A percentile compares a stretch with the other conserved stretches of the same genome.
Conservation (phyloP, 139 green algal genomes). For the Yamagishiella unicocca region DNA sequence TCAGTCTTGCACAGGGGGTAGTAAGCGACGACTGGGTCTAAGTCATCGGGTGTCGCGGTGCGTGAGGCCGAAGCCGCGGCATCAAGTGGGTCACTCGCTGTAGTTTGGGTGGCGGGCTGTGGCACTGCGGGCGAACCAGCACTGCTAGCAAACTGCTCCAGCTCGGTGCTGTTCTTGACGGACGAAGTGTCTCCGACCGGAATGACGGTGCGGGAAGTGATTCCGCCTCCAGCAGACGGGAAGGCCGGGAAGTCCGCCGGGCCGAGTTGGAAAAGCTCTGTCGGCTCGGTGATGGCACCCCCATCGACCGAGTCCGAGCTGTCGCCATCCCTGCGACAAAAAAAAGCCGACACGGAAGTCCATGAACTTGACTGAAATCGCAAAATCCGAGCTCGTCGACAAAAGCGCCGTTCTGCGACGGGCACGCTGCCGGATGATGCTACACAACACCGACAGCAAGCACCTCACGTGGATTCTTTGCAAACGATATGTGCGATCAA, state of each 20-base stretch:
- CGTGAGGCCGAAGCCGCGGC: neutral
- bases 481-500: neutral
- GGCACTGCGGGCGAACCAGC: neutral
- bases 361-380: neutral
- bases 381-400: neutral
- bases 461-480: neutral
- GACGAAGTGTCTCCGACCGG: neutral
- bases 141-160: neutral
- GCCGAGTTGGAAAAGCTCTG: neutral
- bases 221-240: no score
- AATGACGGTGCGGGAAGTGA: neutral
- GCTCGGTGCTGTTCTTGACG: neutral
- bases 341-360: neutral
- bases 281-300: neutral
- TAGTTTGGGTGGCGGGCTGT: neutral
- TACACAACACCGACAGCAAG: no score
- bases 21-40: neutral
- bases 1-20: neutral
- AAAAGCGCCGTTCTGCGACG: no score
- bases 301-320: neutral
- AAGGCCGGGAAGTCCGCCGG: slow-evolving; percentile 33
- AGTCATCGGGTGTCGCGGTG: neutral
- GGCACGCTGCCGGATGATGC: no score
- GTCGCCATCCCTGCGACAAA: neutral
- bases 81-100: neutral